Evolutionary conservation across 139 green algal genomes (phyloP).

Genomic region (Tetradesmus obliquus): DNA sequence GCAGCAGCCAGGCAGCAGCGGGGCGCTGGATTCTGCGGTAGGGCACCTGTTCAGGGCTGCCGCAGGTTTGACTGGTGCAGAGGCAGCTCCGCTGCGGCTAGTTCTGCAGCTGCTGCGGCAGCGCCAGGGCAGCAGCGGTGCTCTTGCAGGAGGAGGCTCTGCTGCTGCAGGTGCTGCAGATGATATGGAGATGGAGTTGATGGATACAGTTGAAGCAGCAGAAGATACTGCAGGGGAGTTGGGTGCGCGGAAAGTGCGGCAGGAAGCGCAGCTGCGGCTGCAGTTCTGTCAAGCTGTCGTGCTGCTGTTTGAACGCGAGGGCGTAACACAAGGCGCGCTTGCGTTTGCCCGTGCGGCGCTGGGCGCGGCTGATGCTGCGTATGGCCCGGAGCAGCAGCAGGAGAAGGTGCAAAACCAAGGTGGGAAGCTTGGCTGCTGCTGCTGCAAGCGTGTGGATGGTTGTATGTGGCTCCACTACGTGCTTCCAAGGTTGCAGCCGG

Average conservation of each 20-base stretch:
- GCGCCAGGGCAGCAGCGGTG: constrained; percentile 10
- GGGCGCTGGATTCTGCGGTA: constrained; percentile 47
- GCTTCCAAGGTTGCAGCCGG: neutral
- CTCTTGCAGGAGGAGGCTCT: neutral
- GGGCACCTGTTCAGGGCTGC: constrained; percentile 67
- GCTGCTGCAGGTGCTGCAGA: neutral
- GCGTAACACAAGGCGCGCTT: constrained; percentile 53
- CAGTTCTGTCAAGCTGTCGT: constrained; percentile 58
- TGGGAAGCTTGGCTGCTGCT: neutral
- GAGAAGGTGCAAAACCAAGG: constrained; percentile 30
- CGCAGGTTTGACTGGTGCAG: constrained; percentile 42
- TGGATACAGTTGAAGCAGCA: neutral
- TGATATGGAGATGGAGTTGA: neutral
- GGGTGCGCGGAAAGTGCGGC: neutral
- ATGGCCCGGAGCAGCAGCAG: constrained; percentile 14
- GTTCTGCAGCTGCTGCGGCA: constrained; percentile 36
- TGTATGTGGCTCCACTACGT: neutral
- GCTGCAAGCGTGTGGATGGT: neutral
- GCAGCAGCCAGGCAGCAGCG: constrained; percentile 29
- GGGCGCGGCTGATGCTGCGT: constrained; percentile 36
- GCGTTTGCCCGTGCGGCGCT: constrained; percentile 59
- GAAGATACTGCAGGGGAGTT: neutral
- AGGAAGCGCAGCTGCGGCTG: constrained; percentile 46
- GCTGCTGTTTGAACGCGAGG: constrained; percentile 64
- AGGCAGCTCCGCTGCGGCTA: constrained; percentile 18